Base-by-base conservation (phyloP, 371 early-diverging fungal species). In the Mortierella sp. region DNA sequence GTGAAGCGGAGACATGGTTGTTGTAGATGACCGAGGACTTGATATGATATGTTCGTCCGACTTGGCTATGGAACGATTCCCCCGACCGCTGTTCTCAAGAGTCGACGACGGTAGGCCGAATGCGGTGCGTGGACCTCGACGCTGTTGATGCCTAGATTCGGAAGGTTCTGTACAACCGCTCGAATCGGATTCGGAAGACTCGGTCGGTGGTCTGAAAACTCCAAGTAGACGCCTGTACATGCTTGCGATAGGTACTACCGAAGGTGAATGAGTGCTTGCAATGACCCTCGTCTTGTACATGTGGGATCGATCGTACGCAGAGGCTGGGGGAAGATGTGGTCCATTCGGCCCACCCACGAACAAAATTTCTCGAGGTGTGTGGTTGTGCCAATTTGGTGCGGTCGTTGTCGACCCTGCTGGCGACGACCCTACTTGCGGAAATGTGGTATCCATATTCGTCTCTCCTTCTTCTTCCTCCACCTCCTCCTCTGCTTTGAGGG, bases 201-300 rank as follows among this genome's bases (percentile, higher is more conserved):
- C 74, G 14, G 64, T 27, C 7, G 74, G 68, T 0, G 68, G 67
- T 17, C 60, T 74, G 48, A 74, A 74, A 1, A 74, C 43, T 25
- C 60, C 45, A 27, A 74, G 43, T 2, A 74, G 49, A 5, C 67
- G 63, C 31, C 47, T 63, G 54, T 74, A 74, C 21, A 74, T 19
- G 2, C 60, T 74, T 12, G 64, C 64, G 41, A 67, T 52, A 2
- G 63, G 58, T 9, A 57, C 48, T 2, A 34, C 22, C 10, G 43
- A 39, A 34, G 45, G 10, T 5, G 43, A 4, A n/a, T 22, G 14
- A n/a, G 21, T 5, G 28, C 41, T 19, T 12, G 51, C 54, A n/a
- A 24, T 25, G 14, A 28, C 10, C 14, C 27, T 13, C 5, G 54
- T 2, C 16, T 46, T 54, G 28, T 43, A 44, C 8, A 22, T 37